Evolutionary conservation across 1,139 yeast genomes (phyloP), one percentile per base, ranked within the genome.

Genomic region (Diutina rugosa): DNA sequence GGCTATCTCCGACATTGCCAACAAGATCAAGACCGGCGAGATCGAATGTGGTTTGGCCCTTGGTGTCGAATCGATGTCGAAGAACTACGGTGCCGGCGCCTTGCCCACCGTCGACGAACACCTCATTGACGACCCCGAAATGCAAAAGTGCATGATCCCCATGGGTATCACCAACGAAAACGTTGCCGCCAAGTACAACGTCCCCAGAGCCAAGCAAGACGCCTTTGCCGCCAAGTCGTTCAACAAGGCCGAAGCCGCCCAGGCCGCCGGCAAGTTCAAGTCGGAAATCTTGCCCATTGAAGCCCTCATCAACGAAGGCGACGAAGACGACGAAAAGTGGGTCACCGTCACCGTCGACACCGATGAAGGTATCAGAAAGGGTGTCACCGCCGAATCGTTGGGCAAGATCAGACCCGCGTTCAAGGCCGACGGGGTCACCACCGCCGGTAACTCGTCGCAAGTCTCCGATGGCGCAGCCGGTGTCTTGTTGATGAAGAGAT

Each of bases 391-490:
- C 54, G 84, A 80, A 62, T 80, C 88, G 14, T 78, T 91, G 62
- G 76, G 77, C 58, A 90, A 86, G 71, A 73, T 91, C 63, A 84
- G 77, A 71, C 95, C 98, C 16, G 97, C 97, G n/a, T 91, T 91
- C 77, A 80, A 80, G 66, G 78, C 80, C 62, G 82, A 82, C 63
- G 98, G 98, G 61, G 69, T 85, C 55, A 89, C 97, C 16, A 91
- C 89, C 63, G 98, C 98, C 47, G 98, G 98, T 67, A 91, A 91
- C 71, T 90, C 98, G 3, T 90, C 97, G 4, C 98, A 91, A 73
- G 87, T 90, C 56, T 84, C 95, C 35, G 98, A 91, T 68, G 98
- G 98, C n/a, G n/a, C n/a, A n/a, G 96, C 96, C 52, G 96, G 87
- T 56, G 95, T 88, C 6, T 72, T 91, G 59, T 78, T 91, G 63